Conservation (phyloP, 305 asterid genomes). For the Solanum hybrid region DNA sequence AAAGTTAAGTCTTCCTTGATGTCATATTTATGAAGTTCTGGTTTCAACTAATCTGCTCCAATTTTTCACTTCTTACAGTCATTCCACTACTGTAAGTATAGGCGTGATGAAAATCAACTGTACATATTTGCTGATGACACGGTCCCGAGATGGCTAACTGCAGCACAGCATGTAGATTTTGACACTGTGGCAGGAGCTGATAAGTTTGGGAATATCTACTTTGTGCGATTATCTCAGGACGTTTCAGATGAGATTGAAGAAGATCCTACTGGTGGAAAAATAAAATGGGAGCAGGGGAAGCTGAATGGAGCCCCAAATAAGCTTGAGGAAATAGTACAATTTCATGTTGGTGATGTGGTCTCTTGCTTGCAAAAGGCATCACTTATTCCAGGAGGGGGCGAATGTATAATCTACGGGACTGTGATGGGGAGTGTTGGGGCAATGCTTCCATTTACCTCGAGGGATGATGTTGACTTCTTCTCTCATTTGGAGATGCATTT, state of each 20-base stretch:
- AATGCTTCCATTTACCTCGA: slow-evolving; percentile 79
- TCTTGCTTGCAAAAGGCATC: slow-evolving; percentile 86
- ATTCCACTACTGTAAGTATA: slow-evolving; percentile 95
- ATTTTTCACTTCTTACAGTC: slow-evolving; percentile 43
- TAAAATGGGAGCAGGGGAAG: slow-evolving; percentile 99
- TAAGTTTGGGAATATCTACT: slow-evolving; percentile 90
- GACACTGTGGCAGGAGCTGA: slow-evolving; percentile 99
- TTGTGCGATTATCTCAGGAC: slow-evolving; percentile 94
- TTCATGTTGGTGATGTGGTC: slow-evolving; percentile 92
- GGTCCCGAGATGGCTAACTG: slow-evolving; percentile 96
- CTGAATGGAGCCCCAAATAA: slow-evolving; percentile 98
- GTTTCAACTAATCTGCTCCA: not conserved
- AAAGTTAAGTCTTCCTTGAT: not conserved
- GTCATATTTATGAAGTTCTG: not conserved
- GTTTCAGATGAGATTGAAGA: slow-evolving; percentile 99
- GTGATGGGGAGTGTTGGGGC: slow-evolving; percentile 98
- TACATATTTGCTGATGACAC: slow-evolving; percentile 98
- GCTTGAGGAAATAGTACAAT: slow-evolving; percentile 94
- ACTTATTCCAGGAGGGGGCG: slow-evolving; percentile 93
- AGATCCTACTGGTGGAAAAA: slow-evolving; percentile 99
- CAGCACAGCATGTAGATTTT: slow-evolving; percentile 80
- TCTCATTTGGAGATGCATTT: slow-evolving; percentile 99
- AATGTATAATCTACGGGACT: slow-evolving; percentile 87
- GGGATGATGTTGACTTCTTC: slow-evolving; percentile 98
- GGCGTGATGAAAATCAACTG: slow-evolving; percentile 98